A percentile compares a stretch with the other conserved stretches of the same genome.
phyloP scores from a whole-genome alignment of 164 flowering plant genomes.

The Kingdonia uniflora region DNA sequence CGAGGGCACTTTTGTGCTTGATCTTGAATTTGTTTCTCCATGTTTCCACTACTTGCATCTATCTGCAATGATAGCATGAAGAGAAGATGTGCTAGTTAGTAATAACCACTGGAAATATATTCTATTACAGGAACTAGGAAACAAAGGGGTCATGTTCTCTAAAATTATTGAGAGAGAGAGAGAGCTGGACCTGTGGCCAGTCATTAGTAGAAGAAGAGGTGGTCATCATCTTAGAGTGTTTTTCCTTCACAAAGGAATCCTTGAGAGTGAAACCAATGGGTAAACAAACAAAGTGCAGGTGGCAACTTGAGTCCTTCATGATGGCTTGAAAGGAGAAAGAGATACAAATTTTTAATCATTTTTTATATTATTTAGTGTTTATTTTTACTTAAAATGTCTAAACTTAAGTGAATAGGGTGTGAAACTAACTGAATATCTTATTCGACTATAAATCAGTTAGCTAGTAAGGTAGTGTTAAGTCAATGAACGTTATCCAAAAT shows the following conservation, averaged over 20 bases:
- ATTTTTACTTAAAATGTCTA: too few species aligned
- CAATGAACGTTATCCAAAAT: too few species aligned
- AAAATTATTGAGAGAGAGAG: constrained; percentile 18
- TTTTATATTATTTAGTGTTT: too few species aligned
- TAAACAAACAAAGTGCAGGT: constrained; percentile 32
- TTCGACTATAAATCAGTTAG: too few species aligned
- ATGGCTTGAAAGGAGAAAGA: too few species aligned
- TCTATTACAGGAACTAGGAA: constrained; percentile 19
- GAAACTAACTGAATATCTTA: too few species aligned
- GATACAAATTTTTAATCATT: too few species aligned
- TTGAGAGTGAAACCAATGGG: constrained; percentile 18
- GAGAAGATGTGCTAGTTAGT: not conserved
- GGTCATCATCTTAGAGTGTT: constrained; percentile 8
- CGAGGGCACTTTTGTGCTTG: constrained; percentile 53
- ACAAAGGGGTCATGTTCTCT: constrained; percentile 19
- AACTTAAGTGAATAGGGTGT: too few species aligned
- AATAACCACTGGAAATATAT: constrained; percentile 6
- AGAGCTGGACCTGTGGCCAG: constrained; percentile 19
- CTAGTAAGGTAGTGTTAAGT: too few species aligned
- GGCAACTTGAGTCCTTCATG: constrained; percentile 19
- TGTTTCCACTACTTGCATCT: constrained; percentile 7
- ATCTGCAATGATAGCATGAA: constrained; percentile 1
- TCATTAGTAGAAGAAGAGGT: constrained; percentile 5
- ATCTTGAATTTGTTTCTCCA: constrained; percentile 9
- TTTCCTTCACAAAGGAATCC: constrained; percentile 14